These are phyloP conservation scores for Beauveria scarabaeidicola DNA, from an alignment of 2,329 filamentous ascomycete genomes.

Conservation along the genomic window DNA sequence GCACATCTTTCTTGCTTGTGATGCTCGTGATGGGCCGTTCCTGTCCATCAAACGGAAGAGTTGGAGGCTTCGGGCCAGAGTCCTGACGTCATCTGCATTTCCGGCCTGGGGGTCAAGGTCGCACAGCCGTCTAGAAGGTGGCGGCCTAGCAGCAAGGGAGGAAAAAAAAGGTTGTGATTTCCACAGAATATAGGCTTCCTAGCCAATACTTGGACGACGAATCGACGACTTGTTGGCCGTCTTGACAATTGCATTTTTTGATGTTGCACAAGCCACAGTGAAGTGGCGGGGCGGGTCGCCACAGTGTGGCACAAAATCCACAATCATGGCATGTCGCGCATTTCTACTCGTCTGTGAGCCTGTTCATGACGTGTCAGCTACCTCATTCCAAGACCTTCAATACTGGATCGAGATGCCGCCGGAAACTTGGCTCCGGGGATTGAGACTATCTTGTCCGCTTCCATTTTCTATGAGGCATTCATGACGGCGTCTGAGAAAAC, in stretches of 20 bases:
- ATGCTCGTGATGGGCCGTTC: constrained; percentile 3
- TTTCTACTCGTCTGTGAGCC: neutral
- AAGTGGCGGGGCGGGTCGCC: neutral
- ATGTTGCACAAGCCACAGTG: constrained; percentile 1
- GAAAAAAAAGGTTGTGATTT: neutral
- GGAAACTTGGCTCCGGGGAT: constrained; percentile 9
- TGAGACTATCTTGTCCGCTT: neutral
- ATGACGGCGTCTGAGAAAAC: neutral
- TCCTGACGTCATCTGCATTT: constrained; percentile 8
- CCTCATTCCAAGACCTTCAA: neutral
- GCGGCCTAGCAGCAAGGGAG: neutral
- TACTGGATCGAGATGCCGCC: constrained; percentile 8
- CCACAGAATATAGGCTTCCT: neutral
- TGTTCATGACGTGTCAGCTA: constrained; percentile 6
- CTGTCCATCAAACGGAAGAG: constrained; percentile 1
- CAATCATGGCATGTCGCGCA: neutral
- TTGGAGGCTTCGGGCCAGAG: neutral
- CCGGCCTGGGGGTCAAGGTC: neutral
- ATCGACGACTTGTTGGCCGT: neutral
- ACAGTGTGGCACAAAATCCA: constrained; percentile 9
- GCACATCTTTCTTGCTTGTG: neutral
- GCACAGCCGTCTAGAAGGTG: neutral
- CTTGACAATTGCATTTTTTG: neutral
- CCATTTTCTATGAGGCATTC: neutral
- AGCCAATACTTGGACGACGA: neutral